Evolutionary conservation across 495 filamentous ascomycete species (phyloP).

Genomic region (Hypoxylon crocopeplum): DNA sequence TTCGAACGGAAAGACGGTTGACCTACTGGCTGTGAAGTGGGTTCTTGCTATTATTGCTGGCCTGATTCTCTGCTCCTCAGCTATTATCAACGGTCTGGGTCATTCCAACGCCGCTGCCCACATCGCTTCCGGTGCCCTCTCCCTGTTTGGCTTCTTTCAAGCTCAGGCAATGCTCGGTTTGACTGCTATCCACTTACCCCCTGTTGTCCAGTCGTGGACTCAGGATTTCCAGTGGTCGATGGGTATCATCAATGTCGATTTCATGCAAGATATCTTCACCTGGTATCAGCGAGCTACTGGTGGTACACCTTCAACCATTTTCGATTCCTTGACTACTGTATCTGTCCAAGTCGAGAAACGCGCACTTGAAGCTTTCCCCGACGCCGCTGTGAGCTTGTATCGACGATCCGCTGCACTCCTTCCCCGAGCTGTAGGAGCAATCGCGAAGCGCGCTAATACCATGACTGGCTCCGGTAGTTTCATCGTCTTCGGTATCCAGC

Average conservation of each 20-base stretch:
- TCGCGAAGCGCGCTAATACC: slow-evolving; percentile 53
- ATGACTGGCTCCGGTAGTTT: slow-evolving; percentile 61
- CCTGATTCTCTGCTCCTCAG: slow-evolving; percentile 81
- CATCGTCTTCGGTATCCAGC: slow-evolving; percentile 83
- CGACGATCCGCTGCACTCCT: slow-evolving; percentile 21
- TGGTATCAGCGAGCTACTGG: slow-evolving; percentile 98
- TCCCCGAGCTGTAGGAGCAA: slow-evolving; percentile 43
- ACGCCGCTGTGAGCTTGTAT: slow-evolving; percentile 52
- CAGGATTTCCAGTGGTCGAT: slow-evolving; percentile 99
- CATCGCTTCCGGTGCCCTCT: slow-evolving; percentile 90
- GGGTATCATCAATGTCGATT: slow-evolving; percentile 89
- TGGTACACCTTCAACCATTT: slow-evolving; percentile 80
- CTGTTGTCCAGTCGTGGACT: slow-evolving; percentile 91
- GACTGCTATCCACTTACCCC: slow-evolving; percentile 82
- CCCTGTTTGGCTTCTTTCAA: slow-evolving; percentile 95
- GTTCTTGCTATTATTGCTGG: slow-evolving; percentile 84
- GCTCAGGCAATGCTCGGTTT: slow-evolving; percentile 95
- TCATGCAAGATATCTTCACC: slow-evolving; percentile 86
- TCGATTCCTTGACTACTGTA: slow-evolving; percentile 73
- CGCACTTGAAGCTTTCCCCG: slow-evolving; percentile 59
- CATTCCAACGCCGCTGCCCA: slow-evolving; percentile 98
- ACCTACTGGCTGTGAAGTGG: slow-evolving; percentile 90
- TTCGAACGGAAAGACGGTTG: slow-evolving; percentile 92
- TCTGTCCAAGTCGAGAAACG: slow-evolving; percentile 86
- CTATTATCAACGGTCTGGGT: slow-evolving; percentile 80